Evolutionary conservation across 495 filamentous ascomycete genomes (phyloP), one percentile per base, ranked within the genome.

Genomic region (Tuber borchii): DNA sequence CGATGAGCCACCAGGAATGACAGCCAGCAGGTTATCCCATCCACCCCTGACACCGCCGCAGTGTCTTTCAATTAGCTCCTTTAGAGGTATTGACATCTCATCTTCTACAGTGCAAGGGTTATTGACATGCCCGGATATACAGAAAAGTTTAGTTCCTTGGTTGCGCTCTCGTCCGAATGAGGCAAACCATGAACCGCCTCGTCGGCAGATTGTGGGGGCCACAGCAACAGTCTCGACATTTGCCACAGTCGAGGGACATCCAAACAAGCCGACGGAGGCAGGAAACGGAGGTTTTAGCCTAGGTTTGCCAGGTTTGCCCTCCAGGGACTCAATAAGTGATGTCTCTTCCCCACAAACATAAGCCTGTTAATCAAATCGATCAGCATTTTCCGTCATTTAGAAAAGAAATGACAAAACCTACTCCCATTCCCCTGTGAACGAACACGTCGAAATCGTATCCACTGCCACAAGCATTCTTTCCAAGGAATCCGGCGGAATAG

Each of bases 301-400:
- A 74, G 95, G 95, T 88, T 99, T 99, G 83, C 95, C 95, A 43
- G 94, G 93, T 87, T 99, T 99, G 82, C 95, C 95, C 86, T 99
- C 95, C 75, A 99, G 88, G 26, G 94, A 97, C 84, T 99, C 95
- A 83, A 99, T 99, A 76, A 99, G 87, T 1, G 93, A 97, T 22
- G 95, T 99, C 85, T 99, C 95, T 85, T 99, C 95, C 79, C 95
- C 95, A 82, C 95, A 99, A 71, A 99, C 91, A 84, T 99, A 99
- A 77, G 95, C 95, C 75, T 76, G 44, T 34, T 34, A 34, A 65
- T 34, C 39, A 31, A 43, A 46, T 34, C 17, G 4, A 31, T 74
- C 12, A 74, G 45, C 20, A 76, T 71, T 61, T 76, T 43, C 39
- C n/a, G n/a, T 37, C 34, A 71, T 40, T 71, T 39, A 34, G 8